Evolutionary conservation across 352 stramenopile species (phyloP), one percentile per base, ranked within the genome.

Genomic region (Phytophthora cactorum): DNA sequence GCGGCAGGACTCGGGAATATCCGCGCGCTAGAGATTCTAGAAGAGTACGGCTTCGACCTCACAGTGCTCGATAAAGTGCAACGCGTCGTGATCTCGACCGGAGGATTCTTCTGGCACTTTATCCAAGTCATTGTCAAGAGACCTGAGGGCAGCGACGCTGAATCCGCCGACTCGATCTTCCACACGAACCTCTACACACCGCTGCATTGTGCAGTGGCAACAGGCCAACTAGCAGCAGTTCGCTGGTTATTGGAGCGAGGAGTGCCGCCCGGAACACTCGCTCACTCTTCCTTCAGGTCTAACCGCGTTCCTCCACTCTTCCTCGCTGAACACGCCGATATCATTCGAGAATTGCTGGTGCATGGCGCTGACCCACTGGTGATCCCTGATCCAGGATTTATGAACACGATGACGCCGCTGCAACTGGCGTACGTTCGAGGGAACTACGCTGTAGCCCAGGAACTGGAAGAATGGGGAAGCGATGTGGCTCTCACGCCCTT

Each of bases 401-500:
- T 89, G 78, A 91, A 91, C 68, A 93, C 84, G 17, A 65, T 93
- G 11, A 91, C 84, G 1, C 82, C 75, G 15, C 59, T 93, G 9
- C 82, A 93, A 51, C 59, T 91, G 4, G 82, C 84, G 17, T 93
- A 91, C 59, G 46, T 93, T 39, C 74, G 83, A 34, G 82, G 78
- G 10, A 91, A 92, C 52, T 89, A 78, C 36, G 80, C 83, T 1
- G 81, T 93, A 1, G 84, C 78, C 1, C 75, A 81, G 12, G 85
- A 87, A 52, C 68, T 93, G 3, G 85, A 93, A 52, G 80, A 91
- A 7, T 89, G 80, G 81, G 85, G 85, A 22, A 66, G 76, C n/a
- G 85, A 93, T 36, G 80, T 93, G 2, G 83, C 85, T 4, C 69
- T 93, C 39, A 93, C 85, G 11, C 85, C 85, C 2, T 86, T 92